Conservation (phyloP, 1,139 yeast species). For the Taphrina pruni region DNA sequence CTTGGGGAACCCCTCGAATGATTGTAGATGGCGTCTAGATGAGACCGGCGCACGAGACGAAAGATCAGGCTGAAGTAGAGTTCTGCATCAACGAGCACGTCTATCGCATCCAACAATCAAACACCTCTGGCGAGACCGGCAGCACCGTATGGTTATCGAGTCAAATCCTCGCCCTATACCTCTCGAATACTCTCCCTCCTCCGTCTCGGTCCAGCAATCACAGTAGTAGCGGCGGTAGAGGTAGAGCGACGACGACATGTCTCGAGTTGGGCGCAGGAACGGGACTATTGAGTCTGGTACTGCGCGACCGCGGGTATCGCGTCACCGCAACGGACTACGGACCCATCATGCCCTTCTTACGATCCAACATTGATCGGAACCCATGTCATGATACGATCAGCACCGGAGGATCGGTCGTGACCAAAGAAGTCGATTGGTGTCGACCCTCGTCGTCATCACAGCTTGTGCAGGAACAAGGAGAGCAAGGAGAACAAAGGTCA, state of each 20-base stretch:
- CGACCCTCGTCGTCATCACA: neutral
- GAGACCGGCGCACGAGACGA: slow-evolving; percentile 31
- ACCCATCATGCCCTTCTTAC: slow-evolving; percentile 10
- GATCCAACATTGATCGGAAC: slow-evolving; percentile 6
- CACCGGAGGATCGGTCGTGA: neutral
- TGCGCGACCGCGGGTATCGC: slow-evolving; percentile 7
- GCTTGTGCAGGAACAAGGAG: too few species aligned
- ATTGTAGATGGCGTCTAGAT: neutral
- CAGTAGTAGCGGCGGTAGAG: neutral
- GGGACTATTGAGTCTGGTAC: slow-evolving; percentile 22
- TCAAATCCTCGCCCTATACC: slow-evolving; percentile 22
- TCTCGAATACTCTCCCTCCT: neutral
- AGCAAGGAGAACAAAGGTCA: too few species aligned
- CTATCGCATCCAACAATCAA: neutral
- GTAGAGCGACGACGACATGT: neutral
- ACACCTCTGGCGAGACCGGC: slow-evolving; percentile 31
- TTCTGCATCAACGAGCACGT: neutral
- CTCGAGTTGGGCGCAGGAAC: slow-evolving; percentile 36
- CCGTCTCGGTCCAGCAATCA: neutral
- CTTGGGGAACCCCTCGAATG: too few species aligned
- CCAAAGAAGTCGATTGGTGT: slow-evolving; percentile 3
- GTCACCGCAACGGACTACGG: slow-evolving; percentile 25
- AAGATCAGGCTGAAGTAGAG: neutral
- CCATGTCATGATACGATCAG: neutral
- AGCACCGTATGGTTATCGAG: slow-evolving; percentile 35